phyloP scores from a whole-genome alignment of 78 protist genomes.

The Pelomyxa schiedti region DNA sequence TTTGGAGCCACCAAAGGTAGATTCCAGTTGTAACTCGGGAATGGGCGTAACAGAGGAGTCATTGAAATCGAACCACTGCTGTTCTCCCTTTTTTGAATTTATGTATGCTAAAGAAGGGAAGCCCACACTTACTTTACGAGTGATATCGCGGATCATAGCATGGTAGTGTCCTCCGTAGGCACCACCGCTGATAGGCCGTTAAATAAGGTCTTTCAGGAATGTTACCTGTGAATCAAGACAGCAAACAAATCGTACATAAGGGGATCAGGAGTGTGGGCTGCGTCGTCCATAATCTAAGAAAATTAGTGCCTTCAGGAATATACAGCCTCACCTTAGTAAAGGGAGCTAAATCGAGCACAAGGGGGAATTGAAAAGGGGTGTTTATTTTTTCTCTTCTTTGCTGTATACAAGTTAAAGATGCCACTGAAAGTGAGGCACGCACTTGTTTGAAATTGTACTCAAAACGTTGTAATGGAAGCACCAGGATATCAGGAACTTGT shows the following conservation, averaged over 20 bases:
- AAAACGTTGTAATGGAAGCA: neutral
- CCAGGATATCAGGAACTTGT: neutral
- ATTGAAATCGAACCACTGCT: neutral
- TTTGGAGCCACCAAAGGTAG: neutral
- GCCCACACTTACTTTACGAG: too few species aligned
- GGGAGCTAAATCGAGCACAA: neutral
- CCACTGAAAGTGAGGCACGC: neutral
- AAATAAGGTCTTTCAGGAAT: too few species aligned
- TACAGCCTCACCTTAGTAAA: neutral
- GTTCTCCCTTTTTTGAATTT: too few species aligned
- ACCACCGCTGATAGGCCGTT: too few species aligned
- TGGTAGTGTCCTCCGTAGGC: neutral
- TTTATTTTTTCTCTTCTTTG: neutral
- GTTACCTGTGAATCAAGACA: neutral
- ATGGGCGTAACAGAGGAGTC: neutral
- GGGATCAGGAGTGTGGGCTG: too few species aligned
- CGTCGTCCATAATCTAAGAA: too few species aligned
- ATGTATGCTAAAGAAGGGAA: too few species aligned
- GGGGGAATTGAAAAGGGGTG: neutral
- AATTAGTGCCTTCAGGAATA: too few species aligned
- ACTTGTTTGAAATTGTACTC: neutral
- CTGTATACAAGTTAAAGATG: neutral
- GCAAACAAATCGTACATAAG: neutral
- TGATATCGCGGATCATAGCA: neutral
- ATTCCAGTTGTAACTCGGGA: neutral